Conservation (phyloP, 768 basidiomycete genomes). For the Lentinula sp. region DNA sequence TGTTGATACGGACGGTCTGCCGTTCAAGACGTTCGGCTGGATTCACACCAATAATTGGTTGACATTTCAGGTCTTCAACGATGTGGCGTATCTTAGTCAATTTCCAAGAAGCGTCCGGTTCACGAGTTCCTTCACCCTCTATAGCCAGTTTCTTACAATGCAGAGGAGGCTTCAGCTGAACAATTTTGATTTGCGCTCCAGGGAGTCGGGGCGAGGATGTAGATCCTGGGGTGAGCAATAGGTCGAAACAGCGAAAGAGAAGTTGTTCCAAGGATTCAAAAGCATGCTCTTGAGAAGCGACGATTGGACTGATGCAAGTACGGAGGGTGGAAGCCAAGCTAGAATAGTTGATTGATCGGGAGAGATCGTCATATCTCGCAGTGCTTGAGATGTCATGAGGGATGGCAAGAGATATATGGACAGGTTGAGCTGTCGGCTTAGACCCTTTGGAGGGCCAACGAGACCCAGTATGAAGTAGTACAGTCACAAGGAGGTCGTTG, state of each 20-base stretch:
- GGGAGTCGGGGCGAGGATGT: constrained; percentile 17
- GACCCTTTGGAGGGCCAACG: constrained; percentile 33
- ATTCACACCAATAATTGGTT: constrained; percentile 63
- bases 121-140: constrained; percentile 24
- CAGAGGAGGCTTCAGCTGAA: constrained; percentile 44
- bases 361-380: constrained; percentile 47
- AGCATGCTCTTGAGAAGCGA: constrained; percentile 7
- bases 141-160: constrained; percentile 41
- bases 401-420: constrained; percentile 47
- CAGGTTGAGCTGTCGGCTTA: constrained; percentile 39
- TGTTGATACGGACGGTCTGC: constrained; percentile 50
- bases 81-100: constrained; percentile 15
- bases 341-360: constrained; percentile 62
- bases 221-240: constrained; percentile 27
- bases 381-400: constrained; percentile 42
- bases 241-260: constrained; percentile 29
- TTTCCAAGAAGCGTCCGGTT: constrained; percentile 15
- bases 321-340: constrained; percentile 27
- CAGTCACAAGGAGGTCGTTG: constrained; percentile 38
- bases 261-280: constrained; percentile 45
- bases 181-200: constrained; percentile 35
- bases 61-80: constrained; percentile 38
- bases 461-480: constrained; percentile 34
- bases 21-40: constrained; percentile 56
- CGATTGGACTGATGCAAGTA: constrained; percentile 18